Evolutionary conservation across 2,329 filamentous ascomycete genomes (phyloP), one percentile per base, ranked within the genome.

Genomic region (Lachnellula hyalina): DNA sequence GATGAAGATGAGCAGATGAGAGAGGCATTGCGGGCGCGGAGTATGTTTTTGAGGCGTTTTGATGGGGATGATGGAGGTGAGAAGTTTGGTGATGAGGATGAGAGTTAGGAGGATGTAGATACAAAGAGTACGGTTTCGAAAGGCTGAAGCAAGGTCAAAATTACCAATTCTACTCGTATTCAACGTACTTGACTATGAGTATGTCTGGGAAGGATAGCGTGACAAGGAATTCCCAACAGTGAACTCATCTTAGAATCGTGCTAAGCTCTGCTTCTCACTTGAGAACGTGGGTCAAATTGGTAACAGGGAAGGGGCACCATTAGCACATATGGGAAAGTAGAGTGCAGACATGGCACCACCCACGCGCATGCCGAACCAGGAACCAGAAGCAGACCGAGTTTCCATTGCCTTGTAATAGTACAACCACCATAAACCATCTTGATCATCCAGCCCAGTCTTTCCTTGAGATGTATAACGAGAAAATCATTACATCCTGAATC

Each of bases 381-480:
- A 54, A 36, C 52, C 51, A 36, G 32, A 47, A 46, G 47, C 17
- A 40, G 41, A 25, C 36, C 38, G 28, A 17, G 14, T 15, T 45
- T 45, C 25, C 41, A 49, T 47, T 47, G 28, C 23, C 54, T 36
- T 44, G 28, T 61, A 45, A 44, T 61, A 56, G 42, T 61, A 61
- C 58, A 61, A 51, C 52, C 44, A 23, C 49, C 40, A 51, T 23
- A 40, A 23, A 34, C 47, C 38, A 32, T 21, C 48, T 42, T 47
- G 23, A 28, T 44, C 32, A 47, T 40, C 19, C 47, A 28, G 35
- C 47, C 47, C 49, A 55, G 51, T 38, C 51, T 40, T 28, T 40
- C 28, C 9, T 11, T n/a, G 53, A 52, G 55, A 61, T 49, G 28
- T 50, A 46, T 57, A 54, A 53, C 48, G 35, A 40, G 40, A 11